Evolutionary conservation across 345 rosid genomes (phyloP), one percentile per base, ranked within the genome.

Genomic region (Cochlearia excelsa): DNA sequence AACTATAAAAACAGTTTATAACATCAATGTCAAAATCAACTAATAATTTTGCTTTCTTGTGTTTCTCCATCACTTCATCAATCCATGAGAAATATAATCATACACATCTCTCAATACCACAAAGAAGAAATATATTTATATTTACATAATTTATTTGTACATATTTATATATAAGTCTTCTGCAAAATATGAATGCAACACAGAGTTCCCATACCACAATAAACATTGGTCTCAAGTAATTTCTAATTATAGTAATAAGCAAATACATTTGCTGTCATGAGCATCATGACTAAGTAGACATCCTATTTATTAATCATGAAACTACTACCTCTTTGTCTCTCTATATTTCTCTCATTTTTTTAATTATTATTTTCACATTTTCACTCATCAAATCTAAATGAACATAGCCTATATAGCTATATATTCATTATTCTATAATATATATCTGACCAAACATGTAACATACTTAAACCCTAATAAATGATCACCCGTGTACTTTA

Each of bases 381-480:
- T 35, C 54, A 56, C 59, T 57, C 65, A 70, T 63, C 59, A 53
- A 56, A 54, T 27, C 61, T 39, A 54, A 61, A 54, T 50, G 43
- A 49, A 23, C 27, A 63, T 64, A 71, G 70, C 51, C 58, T 57
- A 51, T 4, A 6, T 37, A 33, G 51, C 65, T 48, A 57, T 66
- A 50, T 52, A 54, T 41, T 52, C 65, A 58, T 57, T 57, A 63
- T 64, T 64, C 61, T 71, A 65, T 65, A 52, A 58, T 71, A 63
- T 71, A 63, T 63, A 62, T 71, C 74, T 57, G 70, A 64, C 74
- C 56, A 71, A 58, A 57, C 66, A 71, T 64, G 64, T 69, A 46
- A 64, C 75, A 71, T 51, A 64, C 65, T 65, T 64, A 58, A 71
- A 71, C 69, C 75, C 75, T 64, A 71, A 71, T 71, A 64, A 64